Evolutionary conservation across 805 yeast species (phyloP).

Genomic region (Myxozyma neglecta): DNA sequence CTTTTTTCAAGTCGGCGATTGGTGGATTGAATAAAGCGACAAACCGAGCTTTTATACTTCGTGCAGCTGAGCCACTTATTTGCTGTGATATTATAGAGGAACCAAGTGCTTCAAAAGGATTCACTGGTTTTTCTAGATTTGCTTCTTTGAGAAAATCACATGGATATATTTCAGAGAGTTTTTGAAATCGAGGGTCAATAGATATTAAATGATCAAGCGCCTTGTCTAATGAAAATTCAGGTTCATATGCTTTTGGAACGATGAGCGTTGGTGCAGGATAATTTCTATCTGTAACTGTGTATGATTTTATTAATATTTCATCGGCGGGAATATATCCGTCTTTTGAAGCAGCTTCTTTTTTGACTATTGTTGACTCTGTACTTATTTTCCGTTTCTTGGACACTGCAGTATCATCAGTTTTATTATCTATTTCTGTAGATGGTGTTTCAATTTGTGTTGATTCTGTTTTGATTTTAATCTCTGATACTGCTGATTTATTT

Average conservation of each 20-base stretch:
- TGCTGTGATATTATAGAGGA: constrained; percentile 67
- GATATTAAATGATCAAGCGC: constrained; percentile 28
- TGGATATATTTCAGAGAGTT: constrained; percentile 14
- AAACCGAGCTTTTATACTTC: constrained; percentile 56
- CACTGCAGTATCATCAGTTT: background rate
- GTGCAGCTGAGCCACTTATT: constrained; percentile 79
- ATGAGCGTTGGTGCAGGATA: constrained; percentile 49
- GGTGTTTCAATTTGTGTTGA: background rate
- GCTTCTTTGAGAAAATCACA: constrained; percentile 19
- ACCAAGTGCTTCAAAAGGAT: constrained; percentile 47
- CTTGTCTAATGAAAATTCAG: constrained; percentile 10
- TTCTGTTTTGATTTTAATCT: background rate
- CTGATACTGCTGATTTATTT: background rate
- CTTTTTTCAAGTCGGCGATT: constrained; percentile 7
- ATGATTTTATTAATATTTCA: background rate
- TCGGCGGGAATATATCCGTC: background rate
- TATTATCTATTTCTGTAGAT: background rate
- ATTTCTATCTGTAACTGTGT: background rate
- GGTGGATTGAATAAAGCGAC: constrained; percentile 40
- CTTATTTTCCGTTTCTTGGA: background rate
- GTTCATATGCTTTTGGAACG: constrained; percentile 21
- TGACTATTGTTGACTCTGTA: background rate
- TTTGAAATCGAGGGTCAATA: constrained; percentile 24
- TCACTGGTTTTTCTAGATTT: constrained; percentile 16
- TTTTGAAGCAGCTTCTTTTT: background rate